Percentiles rank a stretch among this genome's conserved stretches.
Evolutionary conservation across 768 basidiomycete genomes (phyloP).

Genomic region (Russula vinacea): DNA sequence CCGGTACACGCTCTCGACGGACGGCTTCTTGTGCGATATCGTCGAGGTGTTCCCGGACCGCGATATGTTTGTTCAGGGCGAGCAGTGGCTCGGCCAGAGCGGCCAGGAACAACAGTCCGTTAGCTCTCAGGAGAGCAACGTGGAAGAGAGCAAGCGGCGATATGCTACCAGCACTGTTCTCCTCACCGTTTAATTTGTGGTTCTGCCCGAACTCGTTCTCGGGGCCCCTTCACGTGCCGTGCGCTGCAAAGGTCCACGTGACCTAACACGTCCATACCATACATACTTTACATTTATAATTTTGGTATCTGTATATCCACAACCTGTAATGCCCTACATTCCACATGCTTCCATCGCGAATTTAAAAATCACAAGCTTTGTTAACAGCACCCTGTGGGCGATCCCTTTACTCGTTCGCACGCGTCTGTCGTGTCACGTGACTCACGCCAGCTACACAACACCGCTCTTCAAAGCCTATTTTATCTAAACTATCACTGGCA

Average conservation of each 20-base stretch:
- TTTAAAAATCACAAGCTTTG: neutral
- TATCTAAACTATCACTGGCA: no score
- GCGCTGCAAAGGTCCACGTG: neutral
- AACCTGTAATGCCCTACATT: neutral
- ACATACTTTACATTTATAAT: no score
- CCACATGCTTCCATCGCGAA: neutral
- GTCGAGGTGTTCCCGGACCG: conserved; percentile 65
- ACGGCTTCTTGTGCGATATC: conserved; percentile 64
- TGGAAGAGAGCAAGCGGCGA: conserved; percentile 21
- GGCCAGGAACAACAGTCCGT: neutral
- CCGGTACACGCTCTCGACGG: conserved; percentile 54
- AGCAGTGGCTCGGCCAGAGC: conserved; percentile 51
- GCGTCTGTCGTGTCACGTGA: no score
- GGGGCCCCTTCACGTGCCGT: no score
- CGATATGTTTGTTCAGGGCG: conserved; percentile 59
- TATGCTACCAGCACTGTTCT: conserved; percentile 17
- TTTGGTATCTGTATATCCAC: no score
- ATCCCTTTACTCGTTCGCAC: no score
- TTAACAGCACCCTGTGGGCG: no score
- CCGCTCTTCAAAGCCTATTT: no score
- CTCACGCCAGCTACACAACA: no score
- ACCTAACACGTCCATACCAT: no score
- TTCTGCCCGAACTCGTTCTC: no score
- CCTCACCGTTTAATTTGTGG: conserved; percentile 4
- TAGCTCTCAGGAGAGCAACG: neutral